Evolutionary conservation across 2,329 filamentous ascomycete genomes (phyloP), one percentile per base, ranked within the genome.

Genomic region (Xylariales sp.): DNA sequence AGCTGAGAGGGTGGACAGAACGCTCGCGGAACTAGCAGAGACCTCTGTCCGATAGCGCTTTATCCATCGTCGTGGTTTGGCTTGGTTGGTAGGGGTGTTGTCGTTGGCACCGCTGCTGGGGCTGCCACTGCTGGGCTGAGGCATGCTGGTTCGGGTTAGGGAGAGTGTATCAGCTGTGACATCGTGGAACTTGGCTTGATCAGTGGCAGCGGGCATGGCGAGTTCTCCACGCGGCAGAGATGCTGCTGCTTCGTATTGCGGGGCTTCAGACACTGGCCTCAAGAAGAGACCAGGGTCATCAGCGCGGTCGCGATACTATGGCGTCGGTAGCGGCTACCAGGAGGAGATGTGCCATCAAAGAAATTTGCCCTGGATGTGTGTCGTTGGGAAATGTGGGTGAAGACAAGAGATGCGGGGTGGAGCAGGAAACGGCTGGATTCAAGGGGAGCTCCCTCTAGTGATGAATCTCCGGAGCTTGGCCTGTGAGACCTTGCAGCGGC

Each of bases 41-140:
- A 93, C 80, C 64, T 91, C 85, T 33, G 84, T 90, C 48, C 85
- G 78, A 62, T 93, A 91, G 49, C 74, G 76, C 66, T 88, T 89
- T 54, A 84, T 70, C 68, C 83, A 83, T 51, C 61, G 62, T 49
- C 55, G 52, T 51, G 52, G 52, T 46, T 55, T 53, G 47, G 56
- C 55, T 28, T 38, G 35, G 14, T 37, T n/a, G 23, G 6, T 37
- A 48, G 51, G 54, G 44, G 41, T 52, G 44, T 33, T 53, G 32
- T 23, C 38, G 40, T 31, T 35, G 33, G 33, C 40, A 37, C 19
- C 32, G 34, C 17, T 30, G 31, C 16, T 37, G 10, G 17, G 32
- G 20, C 23, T 43, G 29, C 21, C 31, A 37, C 34, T 38, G 50
- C 44, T 54, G 48, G 51, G 46, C 48, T 56, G 59, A 63, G 64